Evolutionary conservation across 108 stramenopile species (phyloP), one percentile per base, ranked within the genome.

Genomic region (Cyclotella choctawhatcheeana): DNA sequence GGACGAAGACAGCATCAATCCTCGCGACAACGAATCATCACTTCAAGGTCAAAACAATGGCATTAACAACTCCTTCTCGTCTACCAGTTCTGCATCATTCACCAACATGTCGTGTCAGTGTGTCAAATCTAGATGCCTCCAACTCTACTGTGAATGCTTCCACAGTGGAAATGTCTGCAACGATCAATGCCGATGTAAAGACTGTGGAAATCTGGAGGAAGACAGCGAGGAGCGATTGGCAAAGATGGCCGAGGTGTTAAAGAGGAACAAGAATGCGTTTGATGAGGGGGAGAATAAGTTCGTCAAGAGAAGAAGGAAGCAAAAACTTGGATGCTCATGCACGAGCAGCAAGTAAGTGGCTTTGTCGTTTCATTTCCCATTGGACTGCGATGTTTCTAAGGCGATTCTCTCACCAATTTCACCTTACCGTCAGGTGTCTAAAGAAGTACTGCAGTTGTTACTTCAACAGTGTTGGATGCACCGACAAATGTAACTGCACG

Each of bases 261-360:
- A 58, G 30, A 31, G 56, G 12, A 58, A 58, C 32, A 58, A 58
- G 56, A 31, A 58, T 58, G 56, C 29, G 16, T 58, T 58, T 31
- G 29, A 58, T 58, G 56, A 58, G 24, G 56, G 33, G 13, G 16
- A n/a, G n/a, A n/a, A 32, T 31, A 58, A 18, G 16, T 58, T 58
- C 29, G 14, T 31, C 27, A 58, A 58, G 32, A 58, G 24, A 22
- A 14, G 16, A 8, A 58, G 56, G 18, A 58, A 58, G 29, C 30
- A 18, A 8, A 58, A 58, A 31, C n/a, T 5, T 32, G 56, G 56
- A 12, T 58, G 56, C 20, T 13, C 3, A 14, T 58, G 56, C 24
- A 32, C 29, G 16, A 58, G 16, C 29, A 58, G 56, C 33, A 29
- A 58, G 56, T 58, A 31, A 58, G 56, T 58, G 16, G 13, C 13